phyloP scores from a whole-genome alignment of 768 basidiomycete species.

The Amanita rubescens region DNA sequence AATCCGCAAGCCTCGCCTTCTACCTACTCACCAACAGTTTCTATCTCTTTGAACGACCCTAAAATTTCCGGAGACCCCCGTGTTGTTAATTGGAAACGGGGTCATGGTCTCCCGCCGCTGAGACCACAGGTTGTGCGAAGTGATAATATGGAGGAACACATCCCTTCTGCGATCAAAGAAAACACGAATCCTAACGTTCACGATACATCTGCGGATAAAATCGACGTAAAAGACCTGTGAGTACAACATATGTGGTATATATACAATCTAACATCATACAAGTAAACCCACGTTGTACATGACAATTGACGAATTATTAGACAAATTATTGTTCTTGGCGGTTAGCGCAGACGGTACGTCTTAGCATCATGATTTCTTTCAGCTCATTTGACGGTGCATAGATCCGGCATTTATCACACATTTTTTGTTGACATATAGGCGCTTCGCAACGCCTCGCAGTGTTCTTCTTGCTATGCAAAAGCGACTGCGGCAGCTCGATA shows the following conservation, averaged over 20 bases:
- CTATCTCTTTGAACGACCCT: not conserved
- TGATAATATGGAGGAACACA: not conserved
- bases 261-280: slow-evolving; percentile 5
- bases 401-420: slow-evolving; percentile 73
- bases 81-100: slow-evolving; percentile 1
- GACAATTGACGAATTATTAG: slow-evolving; percentile 70
- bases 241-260: slow-evolving; percentile 17
- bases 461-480: slow-evolving; percentile 85
- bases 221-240: slow-evolving; percentile 43
- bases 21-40: not conserved
- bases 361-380: not conserved
- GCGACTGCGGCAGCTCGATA: slow-evolving; percentile 71
- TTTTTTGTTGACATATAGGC: slow-evolving; percentile 78
- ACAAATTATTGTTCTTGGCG: slow-evolving; percentile 75
- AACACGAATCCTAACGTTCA: slow-evolving; percentile 12
- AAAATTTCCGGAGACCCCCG: not conserved
- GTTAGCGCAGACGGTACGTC: slow-evolving; percentile 74
- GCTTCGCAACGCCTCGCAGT: slow-evolving; percentile 73
- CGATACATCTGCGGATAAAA: slow-evolving; percentile 21
- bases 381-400: slow-evolving; percentile 21
- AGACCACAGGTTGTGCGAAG: not conserved
- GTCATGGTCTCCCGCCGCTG: not conserved
- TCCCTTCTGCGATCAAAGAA: not conserved
- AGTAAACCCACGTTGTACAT: slow-evolving; percentile 63
- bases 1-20: not conserved